Evolutionary conservation across 1,139 yeast genomes (phyloP), one percentile per base, ranked within the genome.

Genomic region (Lodderomyces metapsilosis): DNA sequence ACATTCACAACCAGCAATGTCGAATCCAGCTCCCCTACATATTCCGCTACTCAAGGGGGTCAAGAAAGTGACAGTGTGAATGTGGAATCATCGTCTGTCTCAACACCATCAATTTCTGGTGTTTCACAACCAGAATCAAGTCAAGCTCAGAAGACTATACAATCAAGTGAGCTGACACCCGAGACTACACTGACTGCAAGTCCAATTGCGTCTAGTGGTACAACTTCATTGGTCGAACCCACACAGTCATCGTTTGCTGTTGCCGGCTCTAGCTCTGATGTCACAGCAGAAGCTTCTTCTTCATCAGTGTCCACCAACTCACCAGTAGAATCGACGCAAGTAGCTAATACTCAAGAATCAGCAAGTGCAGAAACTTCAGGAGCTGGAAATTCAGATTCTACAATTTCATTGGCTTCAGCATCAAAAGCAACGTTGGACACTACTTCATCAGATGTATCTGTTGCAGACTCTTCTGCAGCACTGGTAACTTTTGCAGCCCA

Each of bases 141-240:
- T 12, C 23, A 11, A n/a, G 13, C 31, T 15, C 16, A 37, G n/a
- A 2, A 21, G n/a, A n/a, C n/a, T n/a, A n/a, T n/a, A n/a, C n/a
- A n/a, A 17, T 34, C 41, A 37, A 10, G 8, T n/a, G 22, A 6
- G 32, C 11, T 21, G 22, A 15, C 33, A 12, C n/a, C 37, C 15
- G 9, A 34, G 22, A 20, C 36, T 21, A 11, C 38, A 13, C 13
- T 34, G 27, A 10, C 38, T 5, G 28, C 31, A 16, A 4, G 22
- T 6, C 13, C 37, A 22, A 13, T 10, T 27, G 4, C 35, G 9
- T 34, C 43, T n/a, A 9, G 37, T 16, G 24, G 33, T 15, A 16
- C 37, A 3, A 37, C 41, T 16, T 31, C 43, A 7, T 39, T 43
- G 9, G 43, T 37, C 23, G 35, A 37, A 27, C 39, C 45, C 30